phyloP scores from a whole-genome alignment of 2,329 filamentous ascomycete species.

The Ceratocystis albifundus region DNA sequence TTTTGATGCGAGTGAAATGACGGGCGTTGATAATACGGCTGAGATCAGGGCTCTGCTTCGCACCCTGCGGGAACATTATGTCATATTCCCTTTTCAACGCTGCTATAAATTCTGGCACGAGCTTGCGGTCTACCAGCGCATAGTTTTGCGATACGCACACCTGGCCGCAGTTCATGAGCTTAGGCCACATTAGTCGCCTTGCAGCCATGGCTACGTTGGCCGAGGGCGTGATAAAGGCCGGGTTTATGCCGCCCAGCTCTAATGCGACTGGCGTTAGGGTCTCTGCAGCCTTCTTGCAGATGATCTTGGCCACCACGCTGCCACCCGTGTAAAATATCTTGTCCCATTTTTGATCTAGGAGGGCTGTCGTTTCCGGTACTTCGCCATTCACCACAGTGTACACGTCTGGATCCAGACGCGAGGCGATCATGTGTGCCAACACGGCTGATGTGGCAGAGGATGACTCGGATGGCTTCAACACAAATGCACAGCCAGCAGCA shows the following conservation, averaged over 20 bases:
- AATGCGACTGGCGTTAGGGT: conserved; percentile 78
- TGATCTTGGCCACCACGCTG: conserved; percentile 66
- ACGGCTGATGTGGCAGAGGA: conserved; percentile 66
- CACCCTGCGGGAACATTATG: conserved; percentile 75
- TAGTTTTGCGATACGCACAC: conserved; percentile 92
- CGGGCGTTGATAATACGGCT: conserved; percentile 67
- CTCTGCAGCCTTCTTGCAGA: conserved; percentile 79
- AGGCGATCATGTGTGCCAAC: conserved; percentile 64
- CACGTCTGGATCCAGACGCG: conserved; percentile 62
- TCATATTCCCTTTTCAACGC: conserved; percentile 60
- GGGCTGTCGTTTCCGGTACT: conserved; percentile 64
- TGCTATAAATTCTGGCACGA: conserved; percentile 59
- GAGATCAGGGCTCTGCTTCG: conserved; percentile 66
- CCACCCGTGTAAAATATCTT: conserved; percentile 97
- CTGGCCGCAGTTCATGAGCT: conserved; percentile 77
- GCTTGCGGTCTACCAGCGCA: conserved; percentile 64
- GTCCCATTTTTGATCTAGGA: conserved; percentile 86
- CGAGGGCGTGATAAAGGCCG: conserved; percentile 78
- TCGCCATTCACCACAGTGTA: conserved; percentile 73
- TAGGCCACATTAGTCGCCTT: conserved; percentile 76
- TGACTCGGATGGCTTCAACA: conserved; percentile 84
- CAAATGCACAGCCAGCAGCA: conserved; percentile 75
- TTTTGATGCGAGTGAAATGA: conserved; percentile 74
- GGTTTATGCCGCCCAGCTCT: conserved; percentile 85
- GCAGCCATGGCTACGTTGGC: conserved; percentile 72